Base-by-base conservation (phyloP, 768 basidiomycete genomes). In the Lentinula sp. region DNA sequence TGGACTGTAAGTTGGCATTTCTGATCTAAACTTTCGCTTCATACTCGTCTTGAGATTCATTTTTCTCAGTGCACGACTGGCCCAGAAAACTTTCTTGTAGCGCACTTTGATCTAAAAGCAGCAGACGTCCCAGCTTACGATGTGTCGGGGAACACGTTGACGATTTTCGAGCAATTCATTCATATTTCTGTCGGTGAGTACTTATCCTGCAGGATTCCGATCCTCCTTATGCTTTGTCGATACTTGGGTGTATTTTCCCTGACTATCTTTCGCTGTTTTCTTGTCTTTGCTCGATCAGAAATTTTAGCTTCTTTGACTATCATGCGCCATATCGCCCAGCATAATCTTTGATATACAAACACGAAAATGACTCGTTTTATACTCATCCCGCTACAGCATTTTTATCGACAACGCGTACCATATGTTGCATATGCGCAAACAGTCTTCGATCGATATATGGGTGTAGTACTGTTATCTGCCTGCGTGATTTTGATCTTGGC, bases 31-130 rank as follows among this genome's bases (percentile, higher is more conserved):
- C 45, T 49, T 64, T 61, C 52, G 28, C 49, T 50, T 28, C 20
- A 48, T 48, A 48, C 20, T 65, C 41, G 45, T 54, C 53, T 39
- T 56, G 55, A 37, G 45, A 41, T 41, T 57, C 36, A 43, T 57
- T 32, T 35, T 50, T 42, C 20, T 13, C 64, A 88, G 87, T 87
- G 86, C 63, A 76, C 81, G 48, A 77, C 73, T 3, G 76, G 77
- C 53, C 76, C 76, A 39, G 82, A 83, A 39, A 80, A 84, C 67
- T 73, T 75, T 51, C 61, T 87, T 37, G 82, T 88, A 23, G 88
- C 86, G 16, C 84, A 88, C 65, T 90, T 86, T 63, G 81, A 84
- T 66, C 79, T 88, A 28, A 82, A 82, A 63, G 79, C 81, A 1
- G 74, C 78, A 53, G 74, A 80, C 62, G 77, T 83, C 57, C 79